Conservation (phyloP, 257 asterid genomes). For the Nicotiana tomentosiformis region DNA sequence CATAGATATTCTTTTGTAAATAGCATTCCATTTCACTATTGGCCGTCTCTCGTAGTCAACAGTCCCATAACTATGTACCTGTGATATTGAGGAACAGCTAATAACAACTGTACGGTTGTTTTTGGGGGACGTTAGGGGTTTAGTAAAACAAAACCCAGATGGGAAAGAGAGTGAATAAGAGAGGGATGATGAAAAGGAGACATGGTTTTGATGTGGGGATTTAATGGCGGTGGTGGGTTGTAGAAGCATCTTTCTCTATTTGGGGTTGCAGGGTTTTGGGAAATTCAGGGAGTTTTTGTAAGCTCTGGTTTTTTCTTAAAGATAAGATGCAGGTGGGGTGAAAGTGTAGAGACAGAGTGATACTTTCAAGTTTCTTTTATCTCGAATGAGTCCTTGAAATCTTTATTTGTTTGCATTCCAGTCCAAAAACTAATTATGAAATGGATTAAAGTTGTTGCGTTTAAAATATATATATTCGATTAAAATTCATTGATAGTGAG, state of each 20-base stretch:
- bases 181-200: constrained; percentile 17
- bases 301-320: neutral
- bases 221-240: constrained; percentile 42
- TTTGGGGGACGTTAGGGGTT: constrained; percentile 25
- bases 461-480: no score
- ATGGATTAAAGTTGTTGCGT: neutral
- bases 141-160: constrained; percentile 33
- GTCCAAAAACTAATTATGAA: neutral
- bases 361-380: neutral
- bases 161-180: constrained; percentile 43
- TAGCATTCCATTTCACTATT: constrained; percentile 48
- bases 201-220: constrained; percentile 28
- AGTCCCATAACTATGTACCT: constrained; percentile 53
- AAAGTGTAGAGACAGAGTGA: neutral
- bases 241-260: constrained; percentile 46
- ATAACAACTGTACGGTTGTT: constrained; percentile 21
- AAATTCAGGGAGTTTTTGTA: neutral
- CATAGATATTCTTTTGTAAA: constrained; percentile 55
- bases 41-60: constrained; percentile 58
- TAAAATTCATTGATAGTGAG: no score
- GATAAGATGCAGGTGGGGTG: neutral
- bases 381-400: neutral
- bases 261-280: constrained; percentile 29
- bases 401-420: neutral
- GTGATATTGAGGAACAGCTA: constrained; percentile 51